Base-by-base conservation (phyloP, 805 yeast species). In the Pichia manshurica region DNA sequence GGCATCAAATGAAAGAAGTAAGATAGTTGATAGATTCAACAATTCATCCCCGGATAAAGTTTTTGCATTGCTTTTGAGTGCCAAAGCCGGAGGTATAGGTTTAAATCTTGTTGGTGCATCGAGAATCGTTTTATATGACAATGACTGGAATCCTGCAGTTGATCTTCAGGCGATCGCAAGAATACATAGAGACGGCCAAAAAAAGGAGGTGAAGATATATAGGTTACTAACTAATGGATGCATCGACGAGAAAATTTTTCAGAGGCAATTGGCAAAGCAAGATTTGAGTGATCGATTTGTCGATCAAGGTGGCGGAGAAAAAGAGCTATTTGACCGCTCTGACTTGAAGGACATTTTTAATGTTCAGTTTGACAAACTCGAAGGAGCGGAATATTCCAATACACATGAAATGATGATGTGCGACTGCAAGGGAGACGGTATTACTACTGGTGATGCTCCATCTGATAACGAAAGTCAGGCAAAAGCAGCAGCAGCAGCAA, bases 111-210 rank as follows among this genome's bases (percentile, higher is more conserved):
- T 87, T 31, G 99, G 98, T 0, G 99, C 95, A 0, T 87, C 95
- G 0, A 68, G 98, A 23, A 67, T 93, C 36, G 74, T 93, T 5
- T 67, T 93, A 20, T 84, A 87, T 59, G 99, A 93, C 61, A 87
- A 93, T 53, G 98, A 93, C 60, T 93, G 99, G 99, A 93, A 93
- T 54, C 99, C 99, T 0, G 79, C 96, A 0, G 74, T 83, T 12
- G 99, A 93, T 60, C 63, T 85, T 31, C 99, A 93, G 63, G 96
- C 97, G 0, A 87, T 91, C 95, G 96, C 97, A 1, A 70, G 99
- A 53, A 82, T 93, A 6, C 96, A 91, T 60, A 72, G 99, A 57
- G 97, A 91, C 63, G 99, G 99, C 0, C 99, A 93, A 62, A 77
- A 66, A 42, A 75, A 67, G 41, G 87, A 87, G 0, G 93, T 89